Evolutionary conservation across 1,139 yeast species (phyloP), one percentile per base, ranked within the genome.

Genomic region (Suhomyces ambrosiae): DNA sequence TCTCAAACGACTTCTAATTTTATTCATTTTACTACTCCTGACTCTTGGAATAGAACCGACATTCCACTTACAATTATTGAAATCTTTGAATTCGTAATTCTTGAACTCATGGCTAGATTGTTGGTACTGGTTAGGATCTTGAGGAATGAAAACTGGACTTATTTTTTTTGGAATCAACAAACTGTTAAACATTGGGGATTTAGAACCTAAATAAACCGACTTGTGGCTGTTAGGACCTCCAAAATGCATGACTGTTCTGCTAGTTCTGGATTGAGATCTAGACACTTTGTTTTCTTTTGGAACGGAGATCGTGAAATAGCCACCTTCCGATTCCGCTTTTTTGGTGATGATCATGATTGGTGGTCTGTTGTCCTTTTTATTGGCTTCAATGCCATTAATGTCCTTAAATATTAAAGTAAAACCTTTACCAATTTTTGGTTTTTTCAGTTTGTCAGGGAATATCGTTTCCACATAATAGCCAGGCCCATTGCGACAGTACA

Each of bases 401-500:
- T 63, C 63, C 46, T 57, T 61, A 44, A 70, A 69, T 2, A 53
- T 44, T 49, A 70, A 52, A 7, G 61, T 52, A 38, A 58, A 68
- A 2, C 69, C 71, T 21, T 53, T 49, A 27, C 27, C 30, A 27
- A 41, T 30, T 15, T 35, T 42, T 11, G 42, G 46, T 29, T 34
- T 36, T 27, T 46, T 43, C 43, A 13, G 35, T 25, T 26, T 26
- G 16, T 46, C 49, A 4, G 55, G 49, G 23, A 41, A 49, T 22
- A 58, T 55, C 2, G 76, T 54, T 37, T 72, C 72, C 4, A 79
- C 73, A 44, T 68, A 75, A 49, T 71, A 76, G 1, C 84, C 79
- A 0, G 85, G 85, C 0, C 76, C 83, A 49, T 68, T 65, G 14
- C 83, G 60, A 41, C 82, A 74, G 47, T 72, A 75, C 32, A 74